phyloP scores from a whole-genome alignment of 257 asterid species.

The Craterostigma plantagineum region DNA sequence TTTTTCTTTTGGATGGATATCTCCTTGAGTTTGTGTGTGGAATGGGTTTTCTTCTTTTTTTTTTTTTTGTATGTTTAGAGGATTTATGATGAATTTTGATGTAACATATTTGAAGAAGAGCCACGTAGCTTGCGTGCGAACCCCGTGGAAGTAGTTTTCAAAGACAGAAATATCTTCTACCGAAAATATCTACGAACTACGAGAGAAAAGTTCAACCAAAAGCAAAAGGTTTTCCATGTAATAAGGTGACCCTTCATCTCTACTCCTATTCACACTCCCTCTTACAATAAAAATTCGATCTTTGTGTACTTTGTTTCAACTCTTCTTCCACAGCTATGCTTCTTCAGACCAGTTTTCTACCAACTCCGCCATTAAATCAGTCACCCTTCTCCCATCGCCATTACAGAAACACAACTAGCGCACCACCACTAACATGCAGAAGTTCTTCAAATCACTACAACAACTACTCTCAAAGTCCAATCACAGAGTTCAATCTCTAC shows the following conservation, averaged over 20 bases:
- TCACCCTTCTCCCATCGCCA: constrained; percentile 8
- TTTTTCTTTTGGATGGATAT: no score
- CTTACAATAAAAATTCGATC: no score
- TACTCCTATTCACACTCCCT: not conserved
- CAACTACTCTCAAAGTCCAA: constrained; percentile 16
- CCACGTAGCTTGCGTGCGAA: no score
- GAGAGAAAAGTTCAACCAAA: not conserved
- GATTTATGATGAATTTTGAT: no score
- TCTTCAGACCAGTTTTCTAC: constrained; percentile 15
- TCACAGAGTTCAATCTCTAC: constrained; percentile 62
- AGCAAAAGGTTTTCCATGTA: not conserved
- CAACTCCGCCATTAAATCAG: constrained; percentile 8
- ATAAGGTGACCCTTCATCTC: not conserved
- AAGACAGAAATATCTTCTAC: not conserved
- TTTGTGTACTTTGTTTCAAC: not conserved
- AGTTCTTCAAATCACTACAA: constrained; percentile 1
- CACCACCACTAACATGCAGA: not conserved
- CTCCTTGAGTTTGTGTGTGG: no score
- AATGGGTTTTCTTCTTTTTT: no score
- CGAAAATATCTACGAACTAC: not conserved
- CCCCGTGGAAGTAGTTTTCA: not conserved
- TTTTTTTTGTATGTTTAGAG: no score
- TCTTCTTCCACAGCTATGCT: constrained; percentile 17
- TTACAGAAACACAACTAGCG: constrained; percentile 4
- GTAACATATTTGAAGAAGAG: no score